Base-by-base conservation (phyloP, 192 early-diverging fungal genomes). In the Hyaloraphidium curvatum region DNA sequence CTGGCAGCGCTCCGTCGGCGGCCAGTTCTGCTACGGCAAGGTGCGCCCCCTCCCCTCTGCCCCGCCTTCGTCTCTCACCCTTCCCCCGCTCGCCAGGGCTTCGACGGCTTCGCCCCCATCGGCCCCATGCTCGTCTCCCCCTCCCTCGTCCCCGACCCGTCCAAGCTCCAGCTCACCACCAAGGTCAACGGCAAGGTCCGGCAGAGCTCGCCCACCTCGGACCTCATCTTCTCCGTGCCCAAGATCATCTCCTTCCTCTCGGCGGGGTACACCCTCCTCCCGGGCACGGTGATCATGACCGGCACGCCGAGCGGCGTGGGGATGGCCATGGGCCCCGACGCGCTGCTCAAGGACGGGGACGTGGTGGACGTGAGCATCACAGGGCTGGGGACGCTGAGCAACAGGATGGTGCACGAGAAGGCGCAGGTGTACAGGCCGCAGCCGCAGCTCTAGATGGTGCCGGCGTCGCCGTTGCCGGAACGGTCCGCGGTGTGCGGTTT, bases 271-370 rank as follows among this genome's bases (percentile, higher is more conserved):
- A 78, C 77, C 7, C 54, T 80, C 28, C 60, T 60, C 51, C 71
- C 76, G 21, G 72, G 71, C 0, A 72, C 68, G n/a, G 62, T 77
- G 13, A 76, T 76, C 14, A 48, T 75, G 31, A 77, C 75, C 1
- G 43, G 43, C 43, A 48, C 43, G 23, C 43, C 43, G 7, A 25
- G 17, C 7, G 43, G 43, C 5, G 43, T 48, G 11, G 43, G 43
- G 7, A 22, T 48, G 17, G 23, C 19, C 7, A 14, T 14, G 17
- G 25, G 25, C 19, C 43, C 43, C 4, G 14, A 9, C 4, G 11
- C 25, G 5, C 7, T 7, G 14, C 43, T 48, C 11, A 5, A 48
- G 43, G 43, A 48, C 11, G 43, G 43, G 7, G 43, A 48, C 25
- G 43, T 48, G 14, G 5, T 4, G 7, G 43, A 48, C 25, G 43